phyloP scores from a whole-genome alignment of 331 rosid species.

The Prunus yedoensis region DNA sequence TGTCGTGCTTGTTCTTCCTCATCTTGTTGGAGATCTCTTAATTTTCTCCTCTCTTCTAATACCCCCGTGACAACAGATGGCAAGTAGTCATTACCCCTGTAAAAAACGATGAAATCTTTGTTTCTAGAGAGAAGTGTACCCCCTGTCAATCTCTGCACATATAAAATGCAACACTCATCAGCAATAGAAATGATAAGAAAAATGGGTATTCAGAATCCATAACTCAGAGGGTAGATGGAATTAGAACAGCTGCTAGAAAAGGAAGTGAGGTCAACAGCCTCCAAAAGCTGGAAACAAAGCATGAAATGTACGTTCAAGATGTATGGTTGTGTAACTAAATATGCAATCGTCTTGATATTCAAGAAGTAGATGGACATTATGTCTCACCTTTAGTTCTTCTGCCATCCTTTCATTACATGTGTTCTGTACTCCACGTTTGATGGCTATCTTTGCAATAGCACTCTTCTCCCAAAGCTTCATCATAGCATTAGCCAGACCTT shows the following conservation, averaged over 20 bases:
- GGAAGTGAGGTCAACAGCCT: slow-evolving; percentile 8
- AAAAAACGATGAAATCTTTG: slow-evolving; percentile 84
- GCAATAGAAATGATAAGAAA: not conserved
- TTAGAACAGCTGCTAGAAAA: slow-evolving; percentile 7
- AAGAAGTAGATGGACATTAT: slow-evolving; percentile 12
- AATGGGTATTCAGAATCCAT: slow-evolving; percentile 14
- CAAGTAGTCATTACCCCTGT: slow-evolving; percentile 89
- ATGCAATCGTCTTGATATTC: not conserved
- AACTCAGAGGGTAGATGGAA: slow-evolving; percentile 7
- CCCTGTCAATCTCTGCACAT: slow-evolving; percentile 81
- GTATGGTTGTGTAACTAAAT: no score
- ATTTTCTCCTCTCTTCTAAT: slow-evolving; percentile 65
- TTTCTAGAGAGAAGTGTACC: slow-evolving; percentile 90
- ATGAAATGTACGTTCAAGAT: not conserved
- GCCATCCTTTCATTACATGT: slow-evolving; percentile 91
- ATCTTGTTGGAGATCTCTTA: slow-evolving; percentile 62
- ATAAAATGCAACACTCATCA: slow-evolving; percentile 34
- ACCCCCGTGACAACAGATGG: slow-evolving; percentile 62
- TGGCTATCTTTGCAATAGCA: slow-evolving; percentile 86
- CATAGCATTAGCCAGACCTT: slow-evolving; percentile 89
- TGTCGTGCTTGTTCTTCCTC: slow-evolving; percentile 76
- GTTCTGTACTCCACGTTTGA: slow-evolving; percentile 86
- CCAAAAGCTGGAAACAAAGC: slow-evolving; percentile 12
- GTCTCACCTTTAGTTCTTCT: slow-evolving; percentile 81
- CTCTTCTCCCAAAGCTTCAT: slow-evolving; percentile 87